Percentiles rank a stretch among this genome's conserved stretches.
These are phyloP conservation scores for Pseudogymnoascus sp. DNA, from an alignment of 2,329 filamentous ascomycete species.

Conservation along the genomic window DNA sequence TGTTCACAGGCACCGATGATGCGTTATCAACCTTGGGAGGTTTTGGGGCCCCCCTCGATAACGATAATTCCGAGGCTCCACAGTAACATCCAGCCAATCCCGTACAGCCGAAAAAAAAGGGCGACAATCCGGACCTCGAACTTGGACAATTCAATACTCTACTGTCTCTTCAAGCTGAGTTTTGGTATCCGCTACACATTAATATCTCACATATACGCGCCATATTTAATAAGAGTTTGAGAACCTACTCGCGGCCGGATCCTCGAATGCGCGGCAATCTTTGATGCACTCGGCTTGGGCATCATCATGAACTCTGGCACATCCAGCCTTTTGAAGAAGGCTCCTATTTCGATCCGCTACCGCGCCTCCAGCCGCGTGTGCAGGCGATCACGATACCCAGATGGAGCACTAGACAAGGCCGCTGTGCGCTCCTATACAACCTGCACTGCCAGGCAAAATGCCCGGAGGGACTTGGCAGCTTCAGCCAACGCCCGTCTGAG, in stretches of 20 bases:
- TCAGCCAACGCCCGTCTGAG: slow-evolving; percentile 16
- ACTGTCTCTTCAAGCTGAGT: neutral
- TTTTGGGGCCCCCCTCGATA: neutral
- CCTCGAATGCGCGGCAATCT: slow-evolving; percentile 1
- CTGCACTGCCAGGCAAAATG: neutral
- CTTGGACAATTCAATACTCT: neutral
- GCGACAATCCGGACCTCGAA: neutral
- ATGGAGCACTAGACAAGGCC: neutral
- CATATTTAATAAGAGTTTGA: neutral
- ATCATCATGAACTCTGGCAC: slow-evolving; percentile 27
- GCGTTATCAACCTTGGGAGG: slow-evolving; percentile 2
- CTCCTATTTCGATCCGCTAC: slow-evolving; percentile 18
- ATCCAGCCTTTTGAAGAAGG: slow-evolving; percentile 27
- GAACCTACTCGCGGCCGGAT: neutral
- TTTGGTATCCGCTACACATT: neutral
- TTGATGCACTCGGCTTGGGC: slow-evolving; percentile 16
- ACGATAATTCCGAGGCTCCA: slow-evolving; percentile 7
- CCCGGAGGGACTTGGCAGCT: slow-evolving; percentile 16
- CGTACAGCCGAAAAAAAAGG: slow-evolving; percentile 6
- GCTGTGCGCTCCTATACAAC: neutral
- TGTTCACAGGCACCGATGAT: neutral
- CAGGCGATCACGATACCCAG: neutral
- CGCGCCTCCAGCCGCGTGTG: neutral
- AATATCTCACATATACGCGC: slow-evolving; percentile 1
- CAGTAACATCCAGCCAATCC: neutral